phyloP scores from a whole-genome alignment of 306 rosid genomes.

The Pyrus communis region DNA sequence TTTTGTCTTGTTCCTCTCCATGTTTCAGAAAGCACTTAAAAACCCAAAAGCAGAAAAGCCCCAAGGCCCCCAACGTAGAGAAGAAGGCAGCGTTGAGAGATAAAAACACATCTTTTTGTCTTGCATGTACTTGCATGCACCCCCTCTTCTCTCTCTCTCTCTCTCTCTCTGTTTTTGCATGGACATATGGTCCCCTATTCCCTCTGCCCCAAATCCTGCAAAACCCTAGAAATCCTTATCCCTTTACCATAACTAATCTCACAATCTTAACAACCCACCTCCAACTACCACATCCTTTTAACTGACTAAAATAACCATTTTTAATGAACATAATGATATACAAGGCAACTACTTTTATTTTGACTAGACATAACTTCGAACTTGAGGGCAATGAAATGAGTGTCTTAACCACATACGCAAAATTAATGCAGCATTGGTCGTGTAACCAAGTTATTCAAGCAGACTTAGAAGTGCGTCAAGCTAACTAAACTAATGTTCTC shows the following conservation, averaged over 20 bases:
- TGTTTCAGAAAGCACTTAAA: conserved; percentile 1
- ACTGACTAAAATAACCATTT: not conserved
- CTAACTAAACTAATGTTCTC: no score
- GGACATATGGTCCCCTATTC: conserved; percentile 35
- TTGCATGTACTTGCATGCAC: conserved; percentile 42
- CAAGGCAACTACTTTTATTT: no score
- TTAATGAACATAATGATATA: not conserved
- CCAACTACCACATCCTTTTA: conserved; percentile 25
- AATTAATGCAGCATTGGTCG: fast-evolving
- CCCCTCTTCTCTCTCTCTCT: not conserved
- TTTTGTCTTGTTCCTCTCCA: conserved; percentile 1
- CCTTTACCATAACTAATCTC: conserved; percentile 4
- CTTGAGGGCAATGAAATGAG: fast-evolving
- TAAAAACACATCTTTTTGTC: conserved; percentile 35
- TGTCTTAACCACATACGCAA: fast-evolving
- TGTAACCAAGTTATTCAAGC: no score
- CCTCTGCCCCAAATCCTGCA: not conserved
- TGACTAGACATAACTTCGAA: no score
- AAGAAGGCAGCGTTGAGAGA: conserved; percentile 9
- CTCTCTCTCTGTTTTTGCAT: conserved; percentile 21
- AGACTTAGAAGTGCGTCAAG: fast-evolving
- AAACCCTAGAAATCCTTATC: conserved; percentile 7
- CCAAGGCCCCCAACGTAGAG: not conserved
- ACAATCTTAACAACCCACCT: conserved; percentile 5
- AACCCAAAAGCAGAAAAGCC: conserved; percentile 11